Evolutionary conservation across 495 filamentous ascomycete genomes (phyloP).

Genomic region (Clavariopsis aquatica): DNA sequence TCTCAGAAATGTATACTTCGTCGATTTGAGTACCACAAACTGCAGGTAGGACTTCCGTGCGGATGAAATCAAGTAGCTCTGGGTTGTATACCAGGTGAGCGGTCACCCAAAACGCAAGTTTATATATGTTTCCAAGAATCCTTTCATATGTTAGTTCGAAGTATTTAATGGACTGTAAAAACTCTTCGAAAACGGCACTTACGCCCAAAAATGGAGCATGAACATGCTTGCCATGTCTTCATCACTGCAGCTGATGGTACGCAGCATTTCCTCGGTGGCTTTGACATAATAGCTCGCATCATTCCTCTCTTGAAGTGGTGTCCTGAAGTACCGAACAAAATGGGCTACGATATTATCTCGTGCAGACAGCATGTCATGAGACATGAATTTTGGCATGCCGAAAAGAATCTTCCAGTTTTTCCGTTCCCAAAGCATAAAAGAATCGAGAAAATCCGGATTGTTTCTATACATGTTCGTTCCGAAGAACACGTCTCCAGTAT

Average conservation of each 20-base stretch:
- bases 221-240: slow-evolving; percentile 5
- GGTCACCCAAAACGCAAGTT: slow-evolving; percentile 15
- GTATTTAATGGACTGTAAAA: not conserved
- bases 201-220: slow-evolving; percentile 25
- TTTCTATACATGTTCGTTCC: not conserved
- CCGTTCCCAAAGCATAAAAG: slow-evolving; percentile 13
- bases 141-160: no score
- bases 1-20: slow-evolving; percentile 2
- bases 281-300: slow-evolving; percentile 2
- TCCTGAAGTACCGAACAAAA: not conserved
- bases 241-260: not conserved
- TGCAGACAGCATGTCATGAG: slow-evolving; percentile 8
- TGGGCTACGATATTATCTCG: not conserved
- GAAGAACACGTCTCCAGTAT: not conserved
- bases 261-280: slow-evolving; percentile 8
- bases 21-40: not conserved
- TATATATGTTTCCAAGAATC: slow-evolving; percentile 20
- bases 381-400: not conserved
- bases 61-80: not conserved
- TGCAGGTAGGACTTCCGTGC: slow-evolving; percentile 2
- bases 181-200: not conserved
- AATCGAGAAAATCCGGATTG: not conserved
- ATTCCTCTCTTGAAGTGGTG: not conserved
- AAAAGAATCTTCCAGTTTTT: slow-evolving; percentile 16
- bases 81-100: slow-evolving; percentile 7